These are phyloP conservation scores for Lolium rigidum DNA, from an alignment of 176 grass and related monocot genomes.

Conservation along the genomic window DNA sequence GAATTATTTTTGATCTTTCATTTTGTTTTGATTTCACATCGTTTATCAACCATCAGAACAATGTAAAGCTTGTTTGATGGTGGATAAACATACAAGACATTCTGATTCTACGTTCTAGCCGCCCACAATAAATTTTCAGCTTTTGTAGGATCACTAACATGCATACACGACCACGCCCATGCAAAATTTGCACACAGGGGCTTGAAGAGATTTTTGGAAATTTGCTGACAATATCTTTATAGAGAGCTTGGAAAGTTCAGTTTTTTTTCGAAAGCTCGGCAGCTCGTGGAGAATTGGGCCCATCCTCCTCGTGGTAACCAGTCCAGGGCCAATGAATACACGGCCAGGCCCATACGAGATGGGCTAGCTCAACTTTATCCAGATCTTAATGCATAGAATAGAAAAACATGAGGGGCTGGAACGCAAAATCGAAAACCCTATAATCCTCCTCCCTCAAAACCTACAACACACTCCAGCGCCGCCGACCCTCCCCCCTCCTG, in stretches of 20 bases:
- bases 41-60: too few species aligned
- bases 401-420: not conserved
- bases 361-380: not conserved
- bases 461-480: slow-evolving; percentile 25
- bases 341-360: not conserved
- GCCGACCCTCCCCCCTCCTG: slow-evolving; percentile 20
- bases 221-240: not conserved
- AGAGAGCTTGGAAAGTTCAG: not conserved
- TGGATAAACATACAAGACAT: too few species aligned
- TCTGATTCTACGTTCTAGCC: too few species aligned
- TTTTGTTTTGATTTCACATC: too few species aligned
- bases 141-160: too few species aligned
- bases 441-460: slow-evolving; percentile 44
- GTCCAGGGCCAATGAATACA: not conserved
- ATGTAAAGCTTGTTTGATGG: too few species aligned
- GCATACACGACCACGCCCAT: too few species aligned
- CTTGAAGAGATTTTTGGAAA: not conserved
- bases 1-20: too few species aligned
- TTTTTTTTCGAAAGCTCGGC: not conserved
- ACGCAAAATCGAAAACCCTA: slow-evolving; percentile 43
- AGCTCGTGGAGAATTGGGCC: not conserved
- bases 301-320: not conserved
- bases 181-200: too few species aligned
- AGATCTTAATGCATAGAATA: not conserved
- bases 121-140: too few species aligned